These are phyloP conservation scores for Trypanosoma avium DNA, from an alignment of 208 protist genomes.

Conservation along the genomic window DNA sequence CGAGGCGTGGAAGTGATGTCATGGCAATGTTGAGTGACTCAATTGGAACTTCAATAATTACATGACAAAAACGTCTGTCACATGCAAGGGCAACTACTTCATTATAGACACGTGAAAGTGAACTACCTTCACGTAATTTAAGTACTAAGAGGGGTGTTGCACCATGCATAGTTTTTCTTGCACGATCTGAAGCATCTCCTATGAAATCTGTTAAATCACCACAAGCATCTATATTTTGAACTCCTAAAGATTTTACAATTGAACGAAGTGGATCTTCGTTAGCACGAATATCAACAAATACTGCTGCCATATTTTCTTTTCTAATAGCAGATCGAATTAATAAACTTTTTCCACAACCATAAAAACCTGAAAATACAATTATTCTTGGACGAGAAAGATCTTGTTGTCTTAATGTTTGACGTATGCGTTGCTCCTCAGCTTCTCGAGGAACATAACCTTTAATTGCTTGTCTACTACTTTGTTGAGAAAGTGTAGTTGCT, in stretches of 20 bases:
- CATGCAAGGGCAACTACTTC: slow-evolving; percentile 69
- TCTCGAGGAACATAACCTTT: slow-evolving; percentile 40
- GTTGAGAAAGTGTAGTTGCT: slow-evolving; percentile 50
- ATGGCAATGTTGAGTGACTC: slow-evolving; percentile 62
- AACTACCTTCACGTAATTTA: slow-evolving; percentile 72
- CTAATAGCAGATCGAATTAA: slow-evolving; percentile 54
- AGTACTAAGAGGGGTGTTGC: slow-evolving; percentile 68
- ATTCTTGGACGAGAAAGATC: slow-evolving; percentile 71
- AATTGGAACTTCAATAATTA: slow-evolving; percentile 74
- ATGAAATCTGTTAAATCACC: slow-evolving; percentile 86
- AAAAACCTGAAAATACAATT: slow-evolving; percentile 67
- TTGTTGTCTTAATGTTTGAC: slow-evolving; percentile 54
- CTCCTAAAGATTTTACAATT: slow-evolving; percentile 70
- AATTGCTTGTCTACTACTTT: slow-evolving; percentile 2
- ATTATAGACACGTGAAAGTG: slow-evolving; percentile 72
- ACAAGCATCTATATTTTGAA: slow-evolving; percentile 80
- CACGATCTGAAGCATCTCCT: slow-evolving; percentile 61
- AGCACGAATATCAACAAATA: slow-evolving; percentile 75
- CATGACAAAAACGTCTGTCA: slow-evolving; percentile 71
- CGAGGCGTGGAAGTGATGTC: slow-evolving; percentile 63
- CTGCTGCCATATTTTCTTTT: slow-evolving; percentile 60
- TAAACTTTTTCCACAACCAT: slow-evolving; percentile 76
- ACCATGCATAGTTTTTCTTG: slow-evolving; percentile 51
- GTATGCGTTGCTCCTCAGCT: slow-evolving; percentile 53
- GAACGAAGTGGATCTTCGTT: slow-evolving; percentile 72